Base-by-base conservation (phyloP, 2,329 filamentous ascomycete species). In the Hymenoscyphus linearis region DNA sequence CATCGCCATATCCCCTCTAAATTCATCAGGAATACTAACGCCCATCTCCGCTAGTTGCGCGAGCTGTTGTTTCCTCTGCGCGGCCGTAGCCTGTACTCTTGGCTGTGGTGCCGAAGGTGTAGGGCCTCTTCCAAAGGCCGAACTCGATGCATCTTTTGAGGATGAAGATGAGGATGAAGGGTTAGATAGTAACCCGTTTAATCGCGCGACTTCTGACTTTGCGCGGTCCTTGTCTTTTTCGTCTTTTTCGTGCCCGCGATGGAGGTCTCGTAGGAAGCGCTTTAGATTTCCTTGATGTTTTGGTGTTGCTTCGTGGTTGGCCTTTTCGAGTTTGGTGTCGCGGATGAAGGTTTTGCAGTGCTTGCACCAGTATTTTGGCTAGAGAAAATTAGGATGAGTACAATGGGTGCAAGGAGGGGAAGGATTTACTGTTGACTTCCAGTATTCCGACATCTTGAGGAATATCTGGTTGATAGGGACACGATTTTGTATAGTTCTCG, bases 361-460 rank as follows among this genome's bases (percentile, higher is more conserved):
- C 76, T 98, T 98, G 84, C 95, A 99, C 92, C 93, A 98, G 78
- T 96, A 96, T 74, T 89, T 93, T 5, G 93, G 93, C 74, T 86
- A 60, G 12, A 59, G 25, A 16, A 22, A 12, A 31, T 55, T 18
- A 25, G n/a, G 7, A 14, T 22, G 12, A 35, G 34, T n/a, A 52
- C 18, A 50, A 27, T 40, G 12, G 22, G 34, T 52, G 4, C 27
- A 14, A 16, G 37, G 34, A 2, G 27, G 9, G 25, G 26, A 37
- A 9, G 26, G 18, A 72, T 78, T 75, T 73, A 85, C 84, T 36
- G 93, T 96, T 22, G 93, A 97, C 75, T 98, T 98, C 95, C 95
- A 98, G 78, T 96, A 96, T 81, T 98, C 95, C 0, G 95, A 88
- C 95, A 99, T 98, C 55, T 66, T 73, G 57, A 16, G 12, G 40